Base-by-base conservation (phyloP, 257 asterid genomes). In the Lavandula angustifolia region DNA sequence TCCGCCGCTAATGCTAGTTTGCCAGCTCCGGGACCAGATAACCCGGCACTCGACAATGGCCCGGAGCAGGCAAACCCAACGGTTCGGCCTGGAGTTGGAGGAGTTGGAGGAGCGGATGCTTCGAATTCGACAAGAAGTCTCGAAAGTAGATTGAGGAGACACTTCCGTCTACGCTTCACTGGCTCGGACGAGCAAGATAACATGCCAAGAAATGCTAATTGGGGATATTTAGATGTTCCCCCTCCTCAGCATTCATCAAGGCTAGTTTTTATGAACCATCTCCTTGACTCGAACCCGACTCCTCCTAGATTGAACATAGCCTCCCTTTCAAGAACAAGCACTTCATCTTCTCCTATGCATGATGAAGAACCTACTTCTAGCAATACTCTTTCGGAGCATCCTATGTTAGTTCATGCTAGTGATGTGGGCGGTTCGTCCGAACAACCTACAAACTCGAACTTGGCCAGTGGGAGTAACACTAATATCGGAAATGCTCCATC, bases 381-480 rank as follows among this genome's bases (percentile, higher is more conserved):
- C 59, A 78, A 74, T 59, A 72, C 75, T 57, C 85, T 89, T 43
- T 81, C 88, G 7, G 94, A 90, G 51, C 92, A 81, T 75, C 94
- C 97, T 14, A 66, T 89, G 72, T 84, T 87, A 71, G 58, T 83
- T 55, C 88, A 88, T 1, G 58, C 85, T 17, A 46, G 61, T 62
- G 96, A 81, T 34, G 66, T 72, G 27, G 79, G 86, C 74, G 82
- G 75, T 73, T 68, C 82, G 14, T 71, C 80, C 22, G 90, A 85
- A 62, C 81, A 74, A 48, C 82, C 84, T 43, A 54, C 79, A 10
- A 78, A 73, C 71, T 87, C 88, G 96, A 60, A 76, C 71, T 72
- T 78, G 63, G 53, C 74, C 29, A 75, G 80, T 50, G 86, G 82
- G 50, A 78, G 63, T 73, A 75, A 53, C 69, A 48, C 62, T 44